A percentile compares a stretch with the other conserved stretches of the same genome.
Conservation (phyloP, 495 filamentous ascomycete species). For the Podospora tetraspora region DNA sequence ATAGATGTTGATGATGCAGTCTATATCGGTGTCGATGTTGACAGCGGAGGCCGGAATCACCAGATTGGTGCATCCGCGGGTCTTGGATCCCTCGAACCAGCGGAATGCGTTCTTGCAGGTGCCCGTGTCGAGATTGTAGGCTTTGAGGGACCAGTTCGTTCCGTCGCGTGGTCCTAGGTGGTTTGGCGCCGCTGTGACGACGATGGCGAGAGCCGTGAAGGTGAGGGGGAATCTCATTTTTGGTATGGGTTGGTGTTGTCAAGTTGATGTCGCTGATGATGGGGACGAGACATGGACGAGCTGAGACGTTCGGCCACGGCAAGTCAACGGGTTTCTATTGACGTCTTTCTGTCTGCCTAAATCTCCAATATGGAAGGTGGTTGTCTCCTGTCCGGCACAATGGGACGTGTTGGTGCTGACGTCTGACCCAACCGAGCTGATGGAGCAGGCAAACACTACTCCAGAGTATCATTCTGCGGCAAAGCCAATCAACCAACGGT, state of each 20-base stretch:
- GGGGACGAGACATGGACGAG: neutral
- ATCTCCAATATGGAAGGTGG: neutral
- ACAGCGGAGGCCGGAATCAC: neutral
- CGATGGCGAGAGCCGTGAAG: neutral
- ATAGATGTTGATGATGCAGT: neutral
- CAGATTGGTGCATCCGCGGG: neutral
- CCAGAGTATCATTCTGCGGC: neutral
- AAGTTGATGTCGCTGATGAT: neutral
- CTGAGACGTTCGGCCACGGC: neutral
- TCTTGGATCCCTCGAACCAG: neutral
- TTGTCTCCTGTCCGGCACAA: neutral
- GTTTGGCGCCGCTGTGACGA: neutral
- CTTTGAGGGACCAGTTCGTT: neutral
- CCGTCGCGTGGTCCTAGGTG: neutral
- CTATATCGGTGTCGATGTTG: neutral
- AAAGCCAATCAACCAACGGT: neutral
- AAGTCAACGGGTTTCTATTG: neutral
- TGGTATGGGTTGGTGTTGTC: neutral
- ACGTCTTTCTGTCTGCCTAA: neutral
- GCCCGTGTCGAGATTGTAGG: neutral
- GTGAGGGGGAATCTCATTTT: neutral
- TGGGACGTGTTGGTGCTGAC: neutral
- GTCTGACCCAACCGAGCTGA: neutral
- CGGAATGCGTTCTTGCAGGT: neutral
- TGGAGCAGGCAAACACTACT: neutral